Evolutionary conservation across 306 rosid species (phyloP), one percentile per base, ranked within the genome.

Genomic region (Vachellia pachyceras): DNA sequence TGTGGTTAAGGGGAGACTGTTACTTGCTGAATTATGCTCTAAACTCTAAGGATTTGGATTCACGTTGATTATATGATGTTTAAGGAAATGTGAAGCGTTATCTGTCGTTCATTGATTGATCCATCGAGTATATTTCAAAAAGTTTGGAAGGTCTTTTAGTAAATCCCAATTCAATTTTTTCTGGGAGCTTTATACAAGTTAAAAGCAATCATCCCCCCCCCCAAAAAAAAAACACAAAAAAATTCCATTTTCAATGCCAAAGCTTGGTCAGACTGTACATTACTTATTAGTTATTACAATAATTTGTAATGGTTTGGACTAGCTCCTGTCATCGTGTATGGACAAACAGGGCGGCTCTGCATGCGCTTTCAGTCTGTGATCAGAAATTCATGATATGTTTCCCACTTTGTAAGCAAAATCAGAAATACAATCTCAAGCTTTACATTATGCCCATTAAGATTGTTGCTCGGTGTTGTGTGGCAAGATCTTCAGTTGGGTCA

Each of bases 401-500:
- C 82, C 82, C 87, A 50, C 80, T 84, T 81, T 79, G 74, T 75
- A 74, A 84, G 40, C 87, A 69, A 47, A 86, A 78, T 68, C 84
- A 65, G 40, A 85, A 64, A 20, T 79, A 57, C 73, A 52, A 76
- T 78, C 14, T 42, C 67, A 93, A 86, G 89, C 75, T 86, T 80
- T 86, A 82, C 84, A 76, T 81, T 80, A 58, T 85, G 17, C 90
- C 90, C 45, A 42, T 60, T 58, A 50, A 78, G 61, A 75, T 63
- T 47, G 47, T 84, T 85, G 45, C 85, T 36, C 66, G 54, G 45
- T 80, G 45, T 78, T 63, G 57, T 68, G 70, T 78, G 69, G 71
- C 77, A 66, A 85, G 72, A 75, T 50, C 87, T 69, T 88, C 89
- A 3, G 73, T 84, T 84, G 85, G 86, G 61, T 83, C 92, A 5